These are phyloP conservation scores for Juglanconis sp. DNA, from an alignment of 2,329 filamentous ascomycete species.

Conservation along the genomic window DNA sequence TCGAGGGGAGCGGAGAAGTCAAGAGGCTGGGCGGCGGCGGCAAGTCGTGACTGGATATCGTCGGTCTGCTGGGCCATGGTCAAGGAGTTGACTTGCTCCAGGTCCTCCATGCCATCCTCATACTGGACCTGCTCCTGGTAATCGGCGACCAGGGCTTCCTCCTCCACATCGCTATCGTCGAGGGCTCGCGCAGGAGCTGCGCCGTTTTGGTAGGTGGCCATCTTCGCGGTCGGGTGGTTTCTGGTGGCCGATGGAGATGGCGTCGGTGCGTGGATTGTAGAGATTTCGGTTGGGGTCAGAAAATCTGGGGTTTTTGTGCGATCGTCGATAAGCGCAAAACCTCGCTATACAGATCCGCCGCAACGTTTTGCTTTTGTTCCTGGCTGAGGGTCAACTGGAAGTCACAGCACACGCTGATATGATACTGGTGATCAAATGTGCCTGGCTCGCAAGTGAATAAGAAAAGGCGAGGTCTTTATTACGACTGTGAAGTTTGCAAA, in stretches of 20 bases:
- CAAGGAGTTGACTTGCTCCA: slow-evolving; percentile 70
- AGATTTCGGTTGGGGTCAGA: slow-evolving; percentile 18
- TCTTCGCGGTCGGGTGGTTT: slow-evolving; percentile 36
- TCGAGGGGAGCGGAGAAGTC: slow-evolving; percentile 95
- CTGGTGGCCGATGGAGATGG: slow-evolving; percentile 26
- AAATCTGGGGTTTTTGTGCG: slow-evolving; percentile 16
- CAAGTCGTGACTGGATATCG: slow-evolving; percentile 89
- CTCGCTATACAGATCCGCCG: slow-evolving; percentile 12
- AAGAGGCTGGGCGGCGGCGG: slow-evolving; percentile 87
- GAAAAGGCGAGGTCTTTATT: no score
- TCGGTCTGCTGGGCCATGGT: slow-evolving; percentile 73
- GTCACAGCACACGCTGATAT: no score
- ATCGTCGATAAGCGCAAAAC: slow-evolving; percentile 16
- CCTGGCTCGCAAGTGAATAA: no score
- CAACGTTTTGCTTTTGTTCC: background rate
- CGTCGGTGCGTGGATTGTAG: slow-evolving; percentile 30
- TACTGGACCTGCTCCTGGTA: slow-evolving; percentile 96
- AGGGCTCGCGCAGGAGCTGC: slow-evolving; percentile 57
- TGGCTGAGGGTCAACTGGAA: background rate
- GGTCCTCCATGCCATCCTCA: slow-evolving; percentile 71
- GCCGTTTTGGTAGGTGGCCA: slow-evolving; percentile 63
- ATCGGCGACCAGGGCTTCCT: slow-evolving; percentile 92
- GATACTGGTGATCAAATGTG: background rate
- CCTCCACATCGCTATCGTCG: slow-evolving; percentile 88
- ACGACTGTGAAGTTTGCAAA: no score